phyloP scores from a whole-genome alignment of 2,329 filamentous ascomycete species.

The Cercospora zeae-maydis region DNA sequence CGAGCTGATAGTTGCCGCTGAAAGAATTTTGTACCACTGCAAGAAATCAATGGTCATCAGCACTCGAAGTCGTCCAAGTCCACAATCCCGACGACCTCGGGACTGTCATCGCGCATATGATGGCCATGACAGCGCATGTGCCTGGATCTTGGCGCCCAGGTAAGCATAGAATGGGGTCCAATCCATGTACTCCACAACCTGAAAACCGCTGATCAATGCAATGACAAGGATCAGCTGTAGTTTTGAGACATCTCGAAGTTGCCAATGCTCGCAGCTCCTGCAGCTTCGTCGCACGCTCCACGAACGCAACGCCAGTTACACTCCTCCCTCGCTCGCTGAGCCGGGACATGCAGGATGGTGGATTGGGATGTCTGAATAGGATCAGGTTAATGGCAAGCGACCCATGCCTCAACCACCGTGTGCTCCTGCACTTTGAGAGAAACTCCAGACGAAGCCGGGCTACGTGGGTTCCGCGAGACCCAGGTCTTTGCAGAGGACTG shows the following conservation, averaged over 20 bases:
- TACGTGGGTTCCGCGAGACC: no score
- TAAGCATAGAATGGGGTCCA: neutral
- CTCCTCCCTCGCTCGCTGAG: neutral
- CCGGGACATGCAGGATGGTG: neutral
- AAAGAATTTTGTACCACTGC: conserved; percentile 8
- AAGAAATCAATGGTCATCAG: neutral
- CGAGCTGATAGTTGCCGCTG: neutral
- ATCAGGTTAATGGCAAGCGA: neutral
- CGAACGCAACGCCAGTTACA: neutral
- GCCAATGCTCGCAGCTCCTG: neutral
- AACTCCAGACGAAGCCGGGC: no score
- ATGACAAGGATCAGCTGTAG: neutral
- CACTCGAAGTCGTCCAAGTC: neutral
- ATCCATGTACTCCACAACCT: neutral
- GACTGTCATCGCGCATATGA: neutral
- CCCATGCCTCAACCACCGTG: neutral
- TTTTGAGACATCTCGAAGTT: neutral
- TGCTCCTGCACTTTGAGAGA: neutral
- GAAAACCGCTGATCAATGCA: neutral
- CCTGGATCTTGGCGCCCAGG: neutral
- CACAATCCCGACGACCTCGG: neutral
- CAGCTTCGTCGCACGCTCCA: neutral
- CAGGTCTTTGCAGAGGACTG: no score
- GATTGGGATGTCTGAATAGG: neutral
- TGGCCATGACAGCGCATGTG: neutral